A percentile compares a stretch with the other conserved stretches of the same genome.
These are phyloP conservation scores for Ophiocordyceps camponoti-floridani DNA, from an alignment of 2,329 filamentous ascomycete species.

Conservation along the genomic window DNA sequence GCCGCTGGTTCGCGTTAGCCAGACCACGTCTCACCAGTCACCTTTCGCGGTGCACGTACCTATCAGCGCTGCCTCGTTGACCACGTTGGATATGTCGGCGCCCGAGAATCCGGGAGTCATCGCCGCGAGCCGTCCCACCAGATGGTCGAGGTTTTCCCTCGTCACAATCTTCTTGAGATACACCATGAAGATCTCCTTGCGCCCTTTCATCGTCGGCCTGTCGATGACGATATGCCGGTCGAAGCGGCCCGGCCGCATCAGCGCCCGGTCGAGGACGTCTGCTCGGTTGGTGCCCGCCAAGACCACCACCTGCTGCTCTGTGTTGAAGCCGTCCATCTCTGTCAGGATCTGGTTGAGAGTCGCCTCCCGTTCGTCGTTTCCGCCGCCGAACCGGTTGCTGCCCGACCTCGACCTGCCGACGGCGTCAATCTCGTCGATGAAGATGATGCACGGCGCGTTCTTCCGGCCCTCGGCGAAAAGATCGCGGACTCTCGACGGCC, in stretches of 20 bases:
- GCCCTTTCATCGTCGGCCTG: slow-evolving; percentile 86
- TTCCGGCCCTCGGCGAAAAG: slow-evolving; percentile 89
- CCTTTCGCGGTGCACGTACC: slow-evolving; percentile 40
- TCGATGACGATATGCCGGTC: slow-evolving; percentile 95
- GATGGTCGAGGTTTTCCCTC: slow-evolving; percentile 69
- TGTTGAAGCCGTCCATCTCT: slow-evolving; percentile 99
- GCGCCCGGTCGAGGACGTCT: slow-evolving; percentile 83
- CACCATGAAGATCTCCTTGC: slow-evolving; percentile 89
- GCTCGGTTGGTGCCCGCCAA: slow-evolving; percentile 92
- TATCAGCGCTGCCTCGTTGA: slow-evolving; percentile 92
- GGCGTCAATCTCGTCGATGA: slow-evolving; percentile 98
- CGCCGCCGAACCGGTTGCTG: slow-evolving; percentile 52
- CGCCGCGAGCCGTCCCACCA: slow-evolving; percentile 77
- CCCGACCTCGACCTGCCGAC: slow-evolving; percentile 84
- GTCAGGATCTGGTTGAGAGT: slow-evolving; percentile 97
- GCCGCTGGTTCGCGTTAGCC: slow-evolving; percentile 43
- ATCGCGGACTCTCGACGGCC: slow-evolving; percentile 86
- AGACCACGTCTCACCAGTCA: slow-evolving; percentile 8
- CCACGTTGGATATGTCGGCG: slow-evolving; percentile 95
- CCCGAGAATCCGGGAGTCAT: slow-evolving; percentile 93
- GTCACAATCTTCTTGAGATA: slow-evolving; percentile 92
- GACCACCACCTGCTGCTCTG: slow-evolving; percentile 87
- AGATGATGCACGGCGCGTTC: slow-evolving; percentile 95
- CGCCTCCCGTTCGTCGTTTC: slow-evolving; percentile 91
- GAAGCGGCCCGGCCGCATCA: slow-evolving; percentile 93